Conservation (phyloP, 2,329 filamentous ascomycete genomes). For the Trichoderma guizhouense region DNA sequence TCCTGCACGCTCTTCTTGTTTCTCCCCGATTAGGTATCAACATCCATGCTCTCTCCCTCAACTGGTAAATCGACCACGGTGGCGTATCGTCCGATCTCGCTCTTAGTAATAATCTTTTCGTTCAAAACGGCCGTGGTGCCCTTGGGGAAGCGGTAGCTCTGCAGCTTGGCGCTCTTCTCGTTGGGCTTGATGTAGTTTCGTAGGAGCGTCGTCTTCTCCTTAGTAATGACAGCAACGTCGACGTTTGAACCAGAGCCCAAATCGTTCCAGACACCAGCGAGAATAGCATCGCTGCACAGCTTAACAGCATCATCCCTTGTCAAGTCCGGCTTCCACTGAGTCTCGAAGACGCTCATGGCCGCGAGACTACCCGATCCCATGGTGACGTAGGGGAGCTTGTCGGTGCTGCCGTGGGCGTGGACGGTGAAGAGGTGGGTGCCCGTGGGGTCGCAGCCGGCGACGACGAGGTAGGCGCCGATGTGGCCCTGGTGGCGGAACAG, state of each 20-base stretch:
- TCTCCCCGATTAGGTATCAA: slow-evolving; percentile 51
- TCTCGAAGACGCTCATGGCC: slow-evolving; percentile 98
- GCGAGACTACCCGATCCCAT: slow-evolving; percentile 97
- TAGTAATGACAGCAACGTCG: slow-evolving; percentile 91
- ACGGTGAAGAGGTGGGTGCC: slow-evolving; percentile 96
- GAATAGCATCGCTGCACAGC: slow-evolving; percentile 80
- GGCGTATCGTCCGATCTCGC: slow-evolving; percentile 91
- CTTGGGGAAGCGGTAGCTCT: slow-evolving; percentile 85
- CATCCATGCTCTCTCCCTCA: slow-evolving; percentile 67
- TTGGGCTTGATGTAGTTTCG: slow-evolving; percentile 94
- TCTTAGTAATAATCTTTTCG: slow-evolving; percentile 92
- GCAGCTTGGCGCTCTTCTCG: slow-evolving; percentile 82
- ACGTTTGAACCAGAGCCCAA: slow-evolving; percentile 96
- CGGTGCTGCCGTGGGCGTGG: slow-evolving; percentile 95
- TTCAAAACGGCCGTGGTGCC: slow-evolving; percentile 96
- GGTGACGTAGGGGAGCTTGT: slow-evolving; percentile 98
- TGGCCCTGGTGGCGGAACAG: slow-evolving; percentile 97
- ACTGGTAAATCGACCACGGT: slow-evolving; percentile 81
- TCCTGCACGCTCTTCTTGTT: neutral
- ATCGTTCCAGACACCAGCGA: slow-evolving; percentile 98
- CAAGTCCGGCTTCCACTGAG: slow-evolving; percentile 80
- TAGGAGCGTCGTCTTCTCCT: slow-evolving; percentile 90
- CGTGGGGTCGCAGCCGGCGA: slow-evolving; percentile 94
- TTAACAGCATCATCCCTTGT: slow-evolving; percentile 77
- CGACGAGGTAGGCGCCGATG: slow-evolving; percentile 96